These are phyloP conservation scores for Phytophthora sansomeana DNA, from an alignment of 352 stramenopile species.

Conservation along the genomic window DNA sequence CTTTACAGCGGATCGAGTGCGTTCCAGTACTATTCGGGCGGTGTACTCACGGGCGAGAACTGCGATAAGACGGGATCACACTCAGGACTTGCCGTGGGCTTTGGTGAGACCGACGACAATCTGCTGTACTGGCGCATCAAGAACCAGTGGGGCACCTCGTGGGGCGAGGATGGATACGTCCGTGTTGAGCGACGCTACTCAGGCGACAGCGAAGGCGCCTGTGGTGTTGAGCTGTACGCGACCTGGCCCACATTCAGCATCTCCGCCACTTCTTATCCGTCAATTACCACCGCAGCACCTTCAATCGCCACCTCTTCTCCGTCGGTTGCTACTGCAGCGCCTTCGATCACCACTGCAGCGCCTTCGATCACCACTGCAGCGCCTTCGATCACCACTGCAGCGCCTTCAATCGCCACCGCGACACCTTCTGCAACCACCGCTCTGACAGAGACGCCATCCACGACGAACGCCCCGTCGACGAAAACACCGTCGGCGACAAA, in stretches of 20 bases:
- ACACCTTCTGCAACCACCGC: slow-evolving; percentile 2
- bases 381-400: slow-evolving; percentile 16
- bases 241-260: slow-evolving; percentile 63
- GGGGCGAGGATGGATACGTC: slow-evolving; percentile 76
- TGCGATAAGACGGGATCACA: slow-evolving; percentile 66
- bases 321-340: slow-evolving; percentile 4
- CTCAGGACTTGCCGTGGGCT: slow-evolving; percentile 70
- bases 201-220: slow-evolving; percentile 57
- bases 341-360: slow-evolving; percentile 14
- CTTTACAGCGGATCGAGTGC: slow-evolving; percentile 66
- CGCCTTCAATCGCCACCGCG: slow-evolving; percentile 5
- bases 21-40: slow-evolving; percentile 73
- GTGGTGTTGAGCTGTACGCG: slow-evolving; percentile 62
- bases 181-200: slow-evolving; percentile 64
- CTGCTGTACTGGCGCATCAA: slow-evolving; percentile 70
- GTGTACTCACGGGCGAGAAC: slow-evolving; percentile 64
- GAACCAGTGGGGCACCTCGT: slow-evolving; percentile 77
- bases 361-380: slow-evolving; percentile 13
- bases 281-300: slow-evolving; percentile 11
- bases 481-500: not conserved
- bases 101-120: slow-evolving; percentile 55
- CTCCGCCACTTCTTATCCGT: slow-evolving; percentile 16
- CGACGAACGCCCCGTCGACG: slow-evolving; percentile 11
- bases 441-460: slow-evolving; percentile 16
- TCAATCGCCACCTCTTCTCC: slow-evolving; percentile 9